A percentile compares a stretch with the other conserved stretches of the same genome.
These are phyloP conservation scores for Solanum corneliomulleri DNA, from an alignment of 257 asterid genomes.

Conservation along the genomic window DNA sequence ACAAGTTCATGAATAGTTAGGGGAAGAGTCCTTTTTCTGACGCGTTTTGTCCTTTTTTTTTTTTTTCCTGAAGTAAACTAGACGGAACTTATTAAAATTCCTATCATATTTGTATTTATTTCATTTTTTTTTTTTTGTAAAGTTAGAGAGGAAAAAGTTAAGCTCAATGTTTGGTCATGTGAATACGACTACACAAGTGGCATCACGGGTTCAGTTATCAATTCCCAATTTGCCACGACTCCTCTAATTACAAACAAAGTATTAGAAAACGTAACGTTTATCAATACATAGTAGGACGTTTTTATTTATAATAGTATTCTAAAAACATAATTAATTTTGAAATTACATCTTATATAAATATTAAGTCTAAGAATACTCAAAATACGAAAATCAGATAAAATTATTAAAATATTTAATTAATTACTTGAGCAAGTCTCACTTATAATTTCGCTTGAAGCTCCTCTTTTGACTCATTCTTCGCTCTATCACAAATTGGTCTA, in stretches of 20 bases:
- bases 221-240: background rate
- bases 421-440: background rate
- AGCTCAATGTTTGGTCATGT: background rate
- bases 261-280: background rate
- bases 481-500: background rate
- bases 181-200: background rate
- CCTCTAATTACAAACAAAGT: background rate
- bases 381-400: too few relatives aligned
- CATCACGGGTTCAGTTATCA: background rate
- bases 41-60: background rate
- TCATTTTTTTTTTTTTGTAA: background rate
- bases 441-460: background rate
- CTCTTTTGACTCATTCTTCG: background rate
- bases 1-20: background rate
- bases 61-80: background rate
- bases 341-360: background rate
- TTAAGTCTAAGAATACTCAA: too few relatives aligned
- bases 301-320: background rate
- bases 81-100: background rate
- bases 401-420: too few relatives aligned
- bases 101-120: background rate
- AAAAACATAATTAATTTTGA: background rate
- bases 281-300: background rate
- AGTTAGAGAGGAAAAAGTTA: background rate
- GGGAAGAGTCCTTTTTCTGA: background rate